Percentiles rank a stretch among this genome's conserved stretches.
Conservation (phyloP, 140 eudicot genomes). For the Stevia rebaudiana region DNA sequence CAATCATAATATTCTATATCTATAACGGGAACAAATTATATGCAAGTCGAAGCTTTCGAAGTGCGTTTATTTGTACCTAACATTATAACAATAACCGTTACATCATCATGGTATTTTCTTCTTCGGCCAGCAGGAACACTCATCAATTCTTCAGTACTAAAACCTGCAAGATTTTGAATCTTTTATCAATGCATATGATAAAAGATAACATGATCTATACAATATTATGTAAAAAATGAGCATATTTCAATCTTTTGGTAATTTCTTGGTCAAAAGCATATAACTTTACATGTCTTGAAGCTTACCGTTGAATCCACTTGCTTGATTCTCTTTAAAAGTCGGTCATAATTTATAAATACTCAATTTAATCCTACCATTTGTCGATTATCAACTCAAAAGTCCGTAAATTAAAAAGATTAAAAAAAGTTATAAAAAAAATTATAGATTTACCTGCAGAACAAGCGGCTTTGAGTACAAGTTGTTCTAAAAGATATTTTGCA, state of each 20-base stretch:
- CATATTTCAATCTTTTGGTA: neutral
- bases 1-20: constrained; percentile 12
- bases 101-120: constrained; percentile 92
- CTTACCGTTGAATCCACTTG: neutral
- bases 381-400: neutral
- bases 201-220: neutral
- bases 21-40: constrained; percentile 26
- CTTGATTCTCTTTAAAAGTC: constrained; percentile 9
- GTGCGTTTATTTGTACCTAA: constrained; percentile 78
- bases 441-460: constrained; percentile 75
- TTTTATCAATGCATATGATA: neutral
- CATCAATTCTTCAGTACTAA: constrained; percentile 77
- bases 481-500: constrained; percentile 77
- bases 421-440: neutral
- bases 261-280: constrained; percentile 19
- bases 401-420: neutral
- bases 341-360: neutral
- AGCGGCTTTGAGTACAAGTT: constrained; percentile 87
- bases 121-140: constrained; percentile 88
- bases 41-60: constrained; percentile 80
- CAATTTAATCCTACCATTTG: neutral
- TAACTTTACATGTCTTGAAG: constrained; percentile 15
- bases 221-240: neutral
- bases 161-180: constrained; percentile 46
- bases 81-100: constrained; percentile 78